Percentiles rank a stretch among this genome's conserved stretches.
Conservation (phyloP, 2,329 filamentous ascomycete genomes). For the Talaromyces sp. region DNA sequence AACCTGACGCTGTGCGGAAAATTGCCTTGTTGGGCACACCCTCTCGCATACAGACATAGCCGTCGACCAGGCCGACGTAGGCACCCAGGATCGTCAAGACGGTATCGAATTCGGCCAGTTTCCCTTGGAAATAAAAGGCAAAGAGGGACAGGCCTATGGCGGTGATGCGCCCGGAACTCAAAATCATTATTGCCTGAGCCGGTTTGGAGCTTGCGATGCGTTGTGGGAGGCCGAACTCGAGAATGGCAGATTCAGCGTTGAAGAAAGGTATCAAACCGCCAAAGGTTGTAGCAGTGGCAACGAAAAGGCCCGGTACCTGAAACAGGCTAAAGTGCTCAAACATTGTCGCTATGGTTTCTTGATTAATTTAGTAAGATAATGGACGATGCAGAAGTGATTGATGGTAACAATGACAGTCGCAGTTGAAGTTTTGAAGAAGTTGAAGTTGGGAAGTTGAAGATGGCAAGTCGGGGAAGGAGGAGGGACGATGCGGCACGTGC, state of each 20-base stretch:
- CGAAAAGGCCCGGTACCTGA: constrained; percentile 11
- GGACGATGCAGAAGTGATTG: too few relatives aligned
- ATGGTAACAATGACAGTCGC: too few relatives aligned
- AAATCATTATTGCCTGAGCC: constrained; percentile 26
- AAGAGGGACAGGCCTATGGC: constrained; percentile 13
- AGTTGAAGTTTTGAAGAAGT: too few relatives aligned
- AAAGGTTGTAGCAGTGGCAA: constrained; percentile 26
- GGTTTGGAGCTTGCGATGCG: constrained; percentile 24
- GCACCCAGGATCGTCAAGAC: neutral
- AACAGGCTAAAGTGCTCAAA: constrained; percentile 1
- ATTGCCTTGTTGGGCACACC: neutral
- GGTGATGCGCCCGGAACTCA: constrained; percentile 13
- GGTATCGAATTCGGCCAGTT: neutral
- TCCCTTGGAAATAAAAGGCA: neutral
- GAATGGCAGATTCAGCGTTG: constrained; percentile 26
- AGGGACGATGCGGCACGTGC: too few relatives aligned
- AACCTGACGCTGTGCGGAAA: neutral
- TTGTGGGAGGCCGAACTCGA: constrained; percentile 27
- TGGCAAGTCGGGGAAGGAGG: too few relatives aligned
- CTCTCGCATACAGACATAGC: neutral
- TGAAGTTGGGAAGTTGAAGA: too few relatives aligned
- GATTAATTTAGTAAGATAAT: too few relatives aligned
- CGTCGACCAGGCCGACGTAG: neutral
- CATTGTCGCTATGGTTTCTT: too few relatives aligned
- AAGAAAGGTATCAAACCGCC: constrained; percentile 30